Conservation (phyloP, 352 stramenopile genomes). For the Phytopythium sindhum region DNA sequence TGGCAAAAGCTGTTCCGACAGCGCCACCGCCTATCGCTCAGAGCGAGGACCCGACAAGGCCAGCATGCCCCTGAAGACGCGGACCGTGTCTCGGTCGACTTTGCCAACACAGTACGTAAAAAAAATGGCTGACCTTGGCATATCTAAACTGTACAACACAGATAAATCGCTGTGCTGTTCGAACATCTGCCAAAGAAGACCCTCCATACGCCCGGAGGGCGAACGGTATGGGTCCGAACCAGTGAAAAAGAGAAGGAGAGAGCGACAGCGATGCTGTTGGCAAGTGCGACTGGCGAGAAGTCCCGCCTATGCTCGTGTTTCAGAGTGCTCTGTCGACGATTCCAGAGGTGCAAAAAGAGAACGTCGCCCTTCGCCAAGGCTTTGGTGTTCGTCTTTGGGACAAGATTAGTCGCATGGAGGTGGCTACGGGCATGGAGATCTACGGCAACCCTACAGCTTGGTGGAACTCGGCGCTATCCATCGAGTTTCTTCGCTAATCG, state of each 20-base stretch:
- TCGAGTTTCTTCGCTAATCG: constrained; percentile 14
- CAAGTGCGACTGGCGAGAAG: constrained; percentile 10
- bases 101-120: constrained; percentile 6
- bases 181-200: constrained; percentile 22
- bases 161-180: constrained; percentile 26
- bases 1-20: constrained; percentile 8
- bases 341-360: constrained; percentile 9
- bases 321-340: constrained; percentile 14
- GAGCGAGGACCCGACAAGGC: constrained; percentile 8
- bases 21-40: constrained; percentile 8
- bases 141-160: constrained; percentile 14
- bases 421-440: constrained; percentile 7
- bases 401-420: constrained; percentile 12
- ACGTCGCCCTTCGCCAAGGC: constrained; percentile 13
- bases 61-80: constrained; percentile 2
- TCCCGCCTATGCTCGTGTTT: constrained; percentile 16
- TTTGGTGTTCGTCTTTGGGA: constrained; percentile 25
- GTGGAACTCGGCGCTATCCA: constrained; percentile 14
- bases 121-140: constrained; percentile 7
- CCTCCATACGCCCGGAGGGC: constrained; percentile 8
- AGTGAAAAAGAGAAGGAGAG: constrained; percentile 19
- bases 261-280: constrained; percentile 16
- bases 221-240: constrained; percentile 17
- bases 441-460: constrained; percentile 22
- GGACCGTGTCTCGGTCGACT: not conserved